Evolutionary conservation across 2,329 filamentous ascomycete species (phyloP).

Genomic region (Aspergillus sp.): DNA sequence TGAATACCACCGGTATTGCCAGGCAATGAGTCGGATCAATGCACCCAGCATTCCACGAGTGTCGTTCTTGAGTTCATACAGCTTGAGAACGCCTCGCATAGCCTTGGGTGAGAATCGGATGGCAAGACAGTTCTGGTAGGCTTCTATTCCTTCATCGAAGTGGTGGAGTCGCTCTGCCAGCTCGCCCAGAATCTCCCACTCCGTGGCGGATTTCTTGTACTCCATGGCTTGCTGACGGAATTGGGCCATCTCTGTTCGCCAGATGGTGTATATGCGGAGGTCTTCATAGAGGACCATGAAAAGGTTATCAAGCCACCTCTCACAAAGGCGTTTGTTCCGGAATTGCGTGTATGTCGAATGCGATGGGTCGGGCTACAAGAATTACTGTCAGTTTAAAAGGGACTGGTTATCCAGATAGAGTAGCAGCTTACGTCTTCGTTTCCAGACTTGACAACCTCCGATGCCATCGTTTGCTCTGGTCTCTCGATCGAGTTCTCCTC

Average conservation of each 20-base stretch:
- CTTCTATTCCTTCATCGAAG: slow-evolving; percentile 83
- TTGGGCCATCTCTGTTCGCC: slow-evolving; percentile 96
- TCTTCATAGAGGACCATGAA: slow-evolving; percentile 99
- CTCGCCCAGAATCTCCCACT: slow-evolving; percentile 96
- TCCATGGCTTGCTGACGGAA: slow-evolving; percentile 89
- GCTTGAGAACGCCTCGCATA: slow-evolving; percentile 74
- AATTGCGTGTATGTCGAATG: slow-evolving; percentile 80
- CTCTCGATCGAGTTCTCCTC: slow-evolving; percentile 59
- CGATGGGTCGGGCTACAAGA: slow-evolving; percentile 53
- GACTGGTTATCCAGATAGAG: neutral
- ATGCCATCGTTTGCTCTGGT: slow-evolving; percentile 72
- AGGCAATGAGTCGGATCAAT: slow-evolving; percentile 88
- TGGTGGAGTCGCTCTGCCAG: slow-evolving; percentile 91
- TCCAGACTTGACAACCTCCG: slow-evolving; percentile 71
- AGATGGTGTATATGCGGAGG: slow-evolving; percentile 96
- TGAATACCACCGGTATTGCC: slow-evolving; percentile 99
- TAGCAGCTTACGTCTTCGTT: slow-evolving; percentile 58
- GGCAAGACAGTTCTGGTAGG: slow-evolving; percentile 80
- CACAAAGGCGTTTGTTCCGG: slow-evolving; percentile 94
- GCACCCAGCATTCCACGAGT: slow-evolving; percentile 76
- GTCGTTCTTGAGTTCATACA: slow-evolving; percentile 73
- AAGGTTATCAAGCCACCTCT: slow-evolving; percentile 95
- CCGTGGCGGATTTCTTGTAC: slow-evolving; percentile 93
- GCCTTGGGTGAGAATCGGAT: slow-evolving; percentile 93
- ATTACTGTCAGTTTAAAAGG: slow-evolving; percentile 7